These are phyloP conservation scores for Geranium brycei DNA, from an alignment of 345 rosid genomes.

Conservation along the genomic window DNA sequence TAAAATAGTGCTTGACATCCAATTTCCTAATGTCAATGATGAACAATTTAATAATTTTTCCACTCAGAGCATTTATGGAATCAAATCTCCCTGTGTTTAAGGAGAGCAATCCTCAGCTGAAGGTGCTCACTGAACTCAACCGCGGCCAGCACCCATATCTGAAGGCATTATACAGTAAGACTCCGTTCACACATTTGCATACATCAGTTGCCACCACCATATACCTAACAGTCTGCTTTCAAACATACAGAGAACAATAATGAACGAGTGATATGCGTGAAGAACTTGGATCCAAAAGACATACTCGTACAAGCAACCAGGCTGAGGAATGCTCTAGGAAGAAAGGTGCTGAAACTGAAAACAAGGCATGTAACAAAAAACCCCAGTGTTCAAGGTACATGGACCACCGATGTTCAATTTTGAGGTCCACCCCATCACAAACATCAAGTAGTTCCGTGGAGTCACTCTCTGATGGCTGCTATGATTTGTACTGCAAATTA, in stretches of 20 bases:
- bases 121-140: constrained; percentile 55
- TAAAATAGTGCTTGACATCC: not conserved
- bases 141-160: constrained; percentile 78
- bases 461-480: not conserved
- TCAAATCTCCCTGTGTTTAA: constrained; percentile 50
- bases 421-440: constrained; percentile 18
- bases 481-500: too few species aligned
- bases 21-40: not conserved
- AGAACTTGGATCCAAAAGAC: constrained; percentile 58
- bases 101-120: constrained; percentile 65
- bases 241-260: constrained; percentile 50
- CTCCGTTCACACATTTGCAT: not conserved
- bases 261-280: constrained; percentile 75
- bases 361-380: constrained; percentile 70
- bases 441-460: not conserved
- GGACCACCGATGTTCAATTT: constrained; percentile 58
- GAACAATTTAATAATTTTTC: not conserved
- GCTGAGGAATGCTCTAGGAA: constrained; percentile 66
- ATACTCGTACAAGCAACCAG: constrained; percentile 51
- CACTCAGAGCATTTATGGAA: constrained; percentile 70
- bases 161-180: constrained; percentile 65
- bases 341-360: constrained; percentile 65
- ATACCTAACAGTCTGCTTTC: not conserved
- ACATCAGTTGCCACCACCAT: not conserved
- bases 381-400: constrained; percentile 84